phyloP scores from a whole-genome alignment of 2,329 filamentous ascomycete genomes.

The Fusarium hostae region DNA sequence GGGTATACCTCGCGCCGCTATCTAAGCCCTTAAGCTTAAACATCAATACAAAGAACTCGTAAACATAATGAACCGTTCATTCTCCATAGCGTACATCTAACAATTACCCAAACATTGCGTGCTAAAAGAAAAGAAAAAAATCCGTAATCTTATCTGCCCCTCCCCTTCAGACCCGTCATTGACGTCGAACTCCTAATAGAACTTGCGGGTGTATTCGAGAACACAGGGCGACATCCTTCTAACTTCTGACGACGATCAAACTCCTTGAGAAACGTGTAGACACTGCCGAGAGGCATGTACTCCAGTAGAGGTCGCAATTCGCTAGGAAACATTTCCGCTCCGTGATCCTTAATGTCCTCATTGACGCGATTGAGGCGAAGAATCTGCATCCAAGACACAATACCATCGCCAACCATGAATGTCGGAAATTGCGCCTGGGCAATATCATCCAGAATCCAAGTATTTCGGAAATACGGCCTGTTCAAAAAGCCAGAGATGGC shows the following conservation, averaged over 20 bases:
- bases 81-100: neutral
- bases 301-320: conserved; percentile 31
- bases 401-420: conserved; percentile 37
- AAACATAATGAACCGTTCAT: neutral
- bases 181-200: conserved; percentile 37
- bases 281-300: conserved; percentile 38
- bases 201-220: conserved; percentile 22
- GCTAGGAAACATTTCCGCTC: conserved; percentile 36
- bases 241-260: conserved; percentile 35
- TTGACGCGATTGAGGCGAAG: conserved; percentile 40
- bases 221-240: conserved; percentile 1
- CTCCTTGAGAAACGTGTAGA: conserved; percentile 40
- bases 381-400: conserved; percentile 43
- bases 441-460: conserved; percentile 42
- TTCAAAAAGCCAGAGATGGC: conserved; percentile 37
- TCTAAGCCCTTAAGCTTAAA: neutral
- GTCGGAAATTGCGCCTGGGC: conserved; percentile 37
- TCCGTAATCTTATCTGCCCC: neutral
- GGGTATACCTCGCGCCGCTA: conserved; percentile 1
- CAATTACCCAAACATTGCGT: neutral
- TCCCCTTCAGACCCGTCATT: conserved; percentile 18
- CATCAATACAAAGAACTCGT: neutral
- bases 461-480: conserved; percentile 38
- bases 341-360: conserved; percentile 40
- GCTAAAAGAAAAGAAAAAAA: neutral